A percentile compares a stretch with the other conserved stretches of the same genome.
phyloP scores from a whole-genome alignment of 352 stramenopile genomes.

The Pythium rhizo-oryzae region DNA sequence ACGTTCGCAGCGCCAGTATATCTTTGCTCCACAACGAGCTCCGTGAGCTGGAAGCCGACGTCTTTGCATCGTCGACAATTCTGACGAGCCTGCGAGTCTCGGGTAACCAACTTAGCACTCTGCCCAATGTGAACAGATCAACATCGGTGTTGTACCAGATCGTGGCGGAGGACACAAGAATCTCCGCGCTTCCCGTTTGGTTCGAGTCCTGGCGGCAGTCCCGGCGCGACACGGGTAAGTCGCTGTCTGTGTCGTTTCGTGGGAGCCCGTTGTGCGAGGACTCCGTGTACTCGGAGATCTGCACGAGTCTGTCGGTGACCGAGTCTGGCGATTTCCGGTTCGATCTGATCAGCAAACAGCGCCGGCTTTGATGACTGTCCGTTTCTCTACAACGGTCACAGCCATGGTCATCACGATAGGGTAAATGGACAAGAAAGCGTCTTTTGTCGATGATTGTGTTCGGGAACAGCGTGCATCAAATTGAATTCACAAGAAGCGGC shows the following conservation, averaged over 20 bases:
- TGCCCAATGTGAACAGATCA: neutral
- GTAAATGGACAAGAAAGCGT: no score
- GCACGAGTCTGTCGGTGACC: neutral
- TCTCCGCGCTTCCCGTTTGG: neutral
- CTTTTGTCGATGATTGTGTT: no score
- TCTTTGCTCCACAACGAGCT: neutral
- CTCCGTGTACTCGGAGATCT: neutral
- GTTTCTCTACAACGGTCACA: no score
- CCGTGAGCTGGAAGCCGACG: neutral
- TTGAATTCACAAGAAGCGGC: no score
- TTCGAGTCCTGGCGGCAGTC: neutral
- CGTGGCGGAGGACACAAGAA: neutral
- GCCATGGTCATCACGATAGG: no score
- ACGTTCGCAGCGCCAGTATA: neutral
- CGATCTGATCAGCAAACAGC: neutral
- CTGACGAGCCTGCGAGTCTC: neutral
- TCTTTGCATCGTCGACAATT: neutral
- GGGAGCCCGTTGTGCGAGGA: neutral
- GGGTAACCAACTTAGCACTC: neutral
- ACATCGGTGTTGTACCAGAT: neutral
- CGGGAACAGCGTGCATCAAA: no score
- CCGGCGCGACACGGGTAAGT: neutral
- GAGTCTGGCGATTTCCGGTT: neutral
- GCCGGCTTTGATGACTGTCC: slow-evolving; percentile 55
- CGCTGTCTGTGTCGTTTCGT: neutral